phyloP scores from a whole-genome alignment of 2,329 filamentous ascomycete genomes.

The Eutypella sp. region DNA sequence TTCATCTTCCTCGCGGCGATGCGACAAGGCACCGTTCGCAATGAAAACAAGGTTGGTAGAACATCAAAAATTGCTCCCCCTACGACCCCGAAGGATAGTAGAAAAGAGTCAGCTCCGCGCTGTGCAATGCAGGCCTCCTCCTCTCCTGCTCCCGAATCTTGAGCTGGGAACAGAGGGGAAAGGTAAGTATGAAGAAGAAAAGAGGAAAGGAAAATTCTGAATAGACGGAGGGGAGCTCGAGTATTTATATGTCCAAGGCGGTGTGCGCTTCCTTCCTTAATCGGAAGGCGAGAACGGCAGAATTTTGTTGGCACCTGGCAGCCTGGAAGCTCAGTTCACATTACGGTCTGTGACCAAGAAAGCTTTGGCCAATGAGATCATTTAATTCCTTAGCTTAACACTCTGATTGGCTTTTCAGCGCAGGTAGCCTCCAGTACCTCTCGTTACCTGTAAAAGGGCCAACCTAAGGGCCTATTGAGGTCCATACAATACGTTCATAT shows the following conservation, averaged over 20 bases:
- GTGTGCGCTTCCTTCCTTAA: no score
- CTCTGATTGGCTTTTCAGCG: no score
- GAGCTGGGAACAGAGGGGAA: slow-evolving; percentile 22
- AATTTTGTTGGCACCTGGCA: no score
- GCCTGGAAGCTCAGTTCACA: no score
- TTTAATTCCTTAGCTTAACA: no score
- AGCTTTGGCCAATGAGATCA: no score
- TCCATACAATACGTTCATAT: no score
- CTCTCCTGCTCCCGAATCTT: slow-evolving; percentile 19
- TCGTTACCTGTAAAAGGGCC: no score
- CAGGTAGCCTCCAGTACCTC: no score
- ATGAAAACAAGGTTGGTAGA: slow-evolving; percentile 30
- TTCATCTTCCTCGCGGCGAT: slow-evolving; percentile 31
- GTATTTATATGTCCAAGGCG: slow-evolving; percentile 9
- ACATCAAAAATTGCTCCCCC: slow-evolving; percentile 31
- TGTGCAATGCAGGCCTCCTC: slow-evolving; percentile 53
- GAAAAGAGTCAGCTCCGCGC: slow-evolving; percentile 41
- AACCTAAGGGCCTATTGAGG: no score
- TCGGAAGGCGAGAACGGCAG: no score
- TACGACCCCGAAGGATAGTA: slow-evolving; percentile 28
- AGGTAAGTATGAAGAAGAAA: slow-evolving; percentile 33
- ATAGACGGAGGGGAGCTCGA: slow-evolving; percentile 3
- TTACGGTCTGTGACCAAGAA: no score
- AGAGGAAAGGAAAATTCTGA: slow-evolving; percentile 7
- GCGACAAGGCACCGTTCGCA: slow-evolving; percentile 24